Base-by-base conservation (phyloP, 495 filamentous ascomycete genomes). In the Penicillium egyptiacum region DNA sequence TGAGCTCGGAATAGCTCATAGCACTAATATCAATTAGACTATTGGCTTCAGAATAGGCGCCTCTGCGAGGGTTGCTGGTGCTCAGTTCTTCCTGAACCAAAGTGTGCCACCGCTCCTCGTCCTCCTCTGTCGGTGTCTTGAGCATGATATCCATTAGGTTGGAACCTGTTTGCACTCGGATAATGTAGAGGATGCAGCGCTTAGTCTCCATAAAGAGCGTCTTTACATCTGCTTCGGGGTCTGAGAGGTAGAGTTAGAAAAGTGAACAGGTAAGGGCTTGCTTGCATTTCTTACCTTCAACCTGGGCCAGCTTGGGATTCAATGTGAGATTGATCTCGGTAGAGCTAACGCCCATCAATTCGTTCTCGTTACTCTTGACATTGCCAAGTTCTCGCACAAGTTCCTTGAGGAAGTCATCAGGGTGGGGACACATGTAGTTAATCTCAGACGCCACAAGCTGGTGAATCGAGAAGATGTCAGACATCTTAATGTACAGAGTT, bases 171-270 rank as follows among this genome's bases (percentile, higher is more conserved):
- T 99, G 94, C 17, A 99, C 88, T 43, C 94, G 86, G 64, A 99
- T 98, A 68, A 99, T 96, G 72, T 98, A 99, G 53, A 99, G 80
- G 54, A 99, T 87, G 70, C 94, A 96, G 56, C 94, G 83, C 70
- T 99, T 99, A 3, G 95, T 97, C 74, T 98, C 94, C 85, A 96
- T 96, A 66, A 97, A 95, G 10, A 99, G 76, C 4, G 92, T 83
- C 68, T 96, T 96, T 42, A 94, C 75, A 45, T 94, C 89, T 4
- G 89, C 91, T 62, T 97, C 92, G 10, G 95, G 93, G 67, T 98
- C 94, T 75, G 53, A 23, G 26, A 17, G 17, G 22, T 30, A 9
- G 10, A 26, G 50, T 68, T 37, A 67, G 59, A 33, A 2, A 33
- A 14, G 19, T 49, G 41, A 19, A 30, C 3, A n/a, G 22, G 14